Base-by-base conservation (phyloP, 768 basidiomycete genomes). In the Multifurca ochricompacta region DNA sequence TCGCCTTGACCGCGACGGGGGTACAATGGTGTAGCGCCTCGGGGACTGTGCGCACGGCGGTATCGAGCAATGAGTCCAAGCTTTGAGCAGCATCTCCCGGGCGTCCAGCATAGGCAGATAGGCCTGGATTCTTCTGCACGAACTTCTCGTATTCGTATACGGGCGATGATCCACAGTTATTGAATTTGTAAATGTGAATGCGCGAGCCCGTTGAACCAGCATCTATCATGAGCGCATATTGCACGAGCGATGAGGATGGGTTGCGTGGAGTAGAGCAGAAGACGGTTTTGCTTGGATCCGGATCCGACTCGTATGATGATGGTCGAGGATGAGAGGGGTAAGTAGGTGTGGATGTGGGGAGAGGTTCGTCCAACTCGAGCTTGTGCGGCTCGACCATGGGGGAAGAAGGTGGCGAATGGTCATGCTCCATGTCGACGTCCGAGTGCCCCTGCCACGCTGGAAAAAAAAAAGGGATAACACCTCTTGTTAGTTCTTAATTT, bases 101-200 rank as follows among this genome's bases (percentile, higher is more conserved):
- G 9, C 75, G 67, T 13, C 69, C 77, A 0, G 72, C 72, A 63
- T 76, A 93, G 0, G 71, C 64, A 0, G 87, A 91, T 2, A 98
- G 72, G 0, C 95, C 94, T 0, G 90, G 91, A 25, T 86, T 76
- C 6, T 77, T 82, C 76, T 82, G 79, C 64, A 79, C 79, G 77
- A 97, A 98, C 6, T 87, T 86, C 66, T 99, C 96, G 73, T 93
- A 93, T 67, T 98, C 95, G 69, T 88, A 89, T 19, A 74, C 66
- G 1, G 92, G 83, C 0, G 86, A 80, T 0, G 83, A 68, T 0
- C 75, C 74, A 73, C 92, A 93, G 73, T 92, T 84, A 77, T 95
- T 78, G 81, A 98, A 97, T 67, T 96, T 98, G 83, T 98, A 99
- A 30, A 98, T 78, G 76, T 99, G 96, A 64, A 98, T 93, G 16